These are phyloP conservation scores for Lomentospora prolificans DNA, from an alignment of 2,329 filamentous ascomycete genomes.

Conservation along the genomic window DNA sequence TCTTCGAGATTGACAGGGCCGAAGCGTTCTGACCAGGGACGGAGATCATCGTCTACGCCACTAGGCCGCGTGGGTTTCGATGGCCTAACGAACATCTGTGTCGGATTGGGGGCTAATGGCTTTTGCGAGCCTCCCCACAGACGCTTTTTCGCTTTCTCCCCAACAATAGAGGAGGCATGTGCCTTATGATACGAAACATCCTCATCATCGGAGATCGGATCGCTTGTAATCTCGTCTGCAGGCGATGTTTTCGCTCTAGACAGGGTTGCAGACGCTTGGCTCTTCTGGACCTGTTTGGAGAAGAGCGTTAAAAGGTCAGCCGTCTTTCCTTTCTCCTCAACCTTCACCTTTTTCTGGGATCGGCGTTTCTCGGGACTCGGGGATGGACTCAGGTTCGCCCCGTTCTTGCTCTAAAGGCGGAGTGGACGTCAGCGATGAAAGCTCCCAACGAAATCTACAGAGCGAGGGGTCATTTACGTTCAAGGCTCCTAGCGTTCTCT, in stretches of 20 bases:
- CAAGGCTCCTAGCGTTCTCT: background rate
- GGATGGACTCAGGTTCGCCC: constrained; percentile 26
- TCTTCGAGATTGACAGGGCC: constrained; percentile 67
- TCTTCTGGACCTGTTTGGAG: constrained; percentile 48
- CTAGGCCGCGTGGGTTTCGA: constrained; percentile 19
- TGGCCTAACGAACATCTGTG: constrained; percentile 43
- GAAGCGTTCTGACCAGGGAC: constrained; percentile 85
- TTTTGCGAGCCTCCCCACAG: constrained; percentile 25
- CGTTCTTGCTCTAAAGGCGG: constrained; percentile 6
- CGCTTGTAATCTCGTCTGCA: constrained; percentile 41
- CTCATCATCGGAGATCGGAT: constrained; percentile 52
- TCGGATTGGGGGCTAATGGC: constrained; percentile 21
- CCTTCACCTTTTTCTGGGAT: constrained; percentile 31
- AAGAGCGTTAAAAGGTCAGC: constrained; percentile 51
- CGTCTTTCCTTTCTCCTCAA: constrained; percentile 41
- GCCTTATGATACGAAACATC: constrained; percentile 41
- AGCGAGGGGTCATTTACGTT: background rate
- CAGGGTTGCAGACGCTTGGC: constrained; percentile 16
- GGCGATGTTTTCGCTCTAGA: constrained; percentile 14
- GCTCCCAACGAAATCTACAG: too few species aligned
- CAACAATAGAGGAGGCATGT: constrained; percentile 43
- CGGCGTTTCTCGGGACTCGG: constrained; percentile 35
- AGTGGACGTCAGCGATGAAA: too few species aligned
- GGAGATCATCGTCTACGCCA: constrained; percentile 41
- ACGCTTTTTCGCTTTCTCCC: constrained; percentile 45